phyloP scores from a whole-genome alignment of 1,139 yeast genomes.

The Lodderomyces orthopsilosis region DNA sequence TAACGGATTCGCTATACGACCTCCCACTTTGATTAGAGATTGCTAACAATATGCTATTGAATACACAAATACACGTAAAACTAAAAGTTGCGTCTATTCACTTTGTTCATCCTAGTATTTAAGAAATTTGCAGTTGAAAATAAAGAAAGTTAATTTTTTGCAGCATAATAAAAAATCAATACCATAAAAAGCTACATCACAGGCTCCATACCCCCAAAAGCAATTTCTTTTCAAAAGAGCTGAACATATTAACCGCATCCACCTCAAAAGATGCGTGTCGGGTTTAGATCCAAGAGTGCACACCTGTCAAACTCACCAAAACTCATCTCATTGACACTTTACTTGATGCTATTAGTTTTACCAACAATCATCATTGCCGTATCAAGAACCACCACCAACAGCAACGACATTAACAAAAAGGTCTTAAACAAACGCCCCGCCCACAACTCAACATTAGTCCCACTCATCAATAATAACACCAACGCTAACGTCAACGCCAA shows the following conservation, averaged over 20 bases:
- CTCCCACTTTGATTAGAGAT: no score
- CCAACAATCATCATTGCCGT: neutral
- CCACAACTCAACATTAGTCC: neutral
- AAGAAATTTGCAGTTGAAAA: no score
- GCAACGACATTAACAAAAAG: neutral
- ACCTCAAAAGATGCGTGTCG: neutral
- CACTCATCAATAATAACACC: neutral
- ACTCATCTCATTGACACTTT: neutral
- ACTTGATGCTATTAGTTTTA: neutral
- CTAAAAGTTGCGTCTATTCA: no score
- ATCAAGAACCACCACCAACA: neutral
- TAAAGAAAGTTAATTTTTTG: no score
- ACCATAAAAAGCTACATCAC: neutral
- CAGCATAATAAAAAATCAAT: constrained; percentile 3
- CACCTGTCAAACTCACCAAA: neutral
- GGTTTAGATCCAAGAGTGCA: neutral
- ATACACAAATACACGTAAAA: no score
- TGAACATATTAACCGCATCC: no score
- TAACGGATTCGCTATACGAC: no score
- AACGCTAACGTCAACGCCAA: neutral
- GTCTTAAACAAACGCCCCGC: neutral
- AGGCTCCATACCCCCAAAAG: neutral
- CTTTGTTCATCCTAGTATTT: no score
- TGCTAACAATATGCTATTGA: no score
- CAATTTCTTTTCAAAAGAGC: neutral